phyloP scores from a whole-genome alignment of 2,329 filamentous ascomycete species.

The Exutisphaerella laricina region DNA sequence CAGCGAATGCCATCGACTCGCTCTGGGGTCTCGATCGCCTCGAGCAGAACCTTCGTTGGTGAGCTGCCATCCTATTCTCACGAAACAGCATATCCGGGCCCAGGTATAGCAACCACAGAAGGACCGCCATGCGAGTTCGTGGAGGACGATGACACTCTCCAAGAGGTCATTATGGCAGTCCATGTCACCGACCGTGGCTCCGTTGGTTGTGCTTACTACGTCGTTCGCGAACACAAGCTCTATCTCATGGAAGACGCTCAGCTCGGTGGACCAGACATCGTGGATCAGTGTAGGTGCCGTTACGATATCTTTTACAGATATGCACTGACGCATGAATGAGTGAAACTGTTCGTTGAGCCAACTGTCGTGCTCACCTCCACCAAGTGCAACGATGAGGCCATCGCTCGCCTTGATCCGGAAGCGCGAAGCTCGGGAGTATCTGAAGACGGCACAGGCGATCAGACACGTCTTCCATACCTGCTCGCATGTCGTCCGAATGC shows the following conservation, averaged over 20 bases:
- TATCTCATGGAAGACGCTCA: slow-evolving; percentile 72
- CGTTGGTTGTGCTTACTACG: slow-evolving; percentile 80
- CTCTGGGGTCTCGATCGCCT: slow-evolving; percentile 11
- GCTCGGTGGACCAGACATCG: slow-evolving; percentile 60
- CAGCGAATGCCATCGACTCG: neutral
- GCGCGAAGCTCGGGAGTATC: slow-evolving; percentile 26
- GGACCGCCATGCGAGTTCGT: slow-evolving; percentile 11
- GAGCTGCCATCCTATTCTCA: neutral
- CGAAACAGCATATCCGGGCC: neutral
- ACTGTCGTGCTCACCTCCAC: slow-evolving; percentile 55
- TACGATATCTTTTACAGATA: neutral
- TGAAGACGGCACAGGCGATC: slow-evolving; percentile 34
- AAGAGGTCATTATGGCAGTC: slow-evolving; percentile 74
- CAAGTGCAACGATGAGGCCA: slow-evolving; percentile 48
- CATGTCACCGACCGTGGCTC: slow-evolving; percentile 65
- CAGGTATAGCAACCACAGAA: slow-evolving; percentile 13
- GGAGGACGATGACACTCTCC: slow-evolving; percentile 27
- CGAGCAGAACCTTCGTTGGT: slow-evolving; percentile 15
- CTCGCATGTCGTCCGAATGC: slow-evolving; percentile 63
- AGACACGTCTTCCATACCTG: slow-evolving; percentile 52
- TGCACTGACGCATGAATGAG: slow-evolving; percentile 36
- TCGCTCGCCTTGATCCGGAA: slow-evolving; percentile 43
- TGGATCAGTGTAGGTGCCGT: slow-evolving; percentile 40
- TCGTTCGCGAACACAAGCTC: slow-evolving; percentile 62
- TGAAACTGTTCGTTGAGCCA: slow-evolving; percentile 57